Conservation (phyloP, 345 rosid species). For the Reutealis trisperma region DNA sequence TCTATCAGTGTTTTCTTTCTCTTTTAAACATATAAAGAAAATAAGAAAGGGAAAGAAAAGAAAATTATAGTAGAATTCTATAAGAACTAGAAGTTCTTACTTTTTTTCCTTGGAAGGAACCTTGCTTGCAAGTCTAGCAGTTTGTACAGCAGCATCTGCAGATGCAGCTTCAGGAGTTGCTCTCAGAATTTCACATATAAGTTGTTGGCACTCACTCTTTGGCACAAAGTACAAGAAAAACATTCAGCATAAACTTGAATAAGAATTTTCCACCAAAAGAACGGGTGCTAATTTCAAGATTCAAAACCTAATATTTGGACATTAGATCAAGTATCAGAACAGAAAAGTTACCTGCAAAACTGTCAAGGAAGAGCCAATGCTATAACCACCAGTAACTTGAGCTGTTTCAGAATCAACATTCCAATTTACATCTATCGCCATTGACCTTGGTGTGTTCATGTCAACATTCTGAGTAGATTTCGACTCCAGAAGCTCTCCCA, state of each 20-base stretch:
- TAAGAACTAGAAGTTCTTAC: conserved; percentile 34
- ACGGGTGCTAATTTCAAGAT: conserved; percentile 4
- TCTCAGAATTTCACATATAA: conserved; percentile 95
- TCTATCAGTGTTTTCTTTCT: neutral
- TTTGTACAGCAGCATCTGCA: conserved; percentile 95
- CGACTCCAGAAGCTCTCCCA: conserved; percentile 89
- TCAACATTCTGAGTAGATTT: conserved; percentile 63
- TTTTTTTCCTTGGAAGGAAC: conserved; percentile 70
- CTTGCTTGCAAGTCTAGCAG: conserved; percentile 93
- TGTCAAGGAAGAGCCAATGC: conserved; percentile 89
- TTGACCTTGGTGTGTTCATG: conserved; percentile 65
- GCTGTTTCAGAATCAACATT: conserved; percentile 76
- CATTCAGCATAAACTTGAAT: conserved; percentile 15
- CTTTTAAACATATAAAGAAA: neutral
- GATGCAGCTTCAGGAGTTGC: conserved; percentile 99
- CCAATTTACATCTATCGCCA: conserved; percentile 63
- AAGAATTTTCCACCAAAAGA: neutral
- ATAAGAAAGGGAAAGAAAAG: neutral
- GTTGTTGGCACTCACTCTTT: conserved; percentile 99
- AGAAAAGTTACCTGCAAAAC: conserved; percentile 74
- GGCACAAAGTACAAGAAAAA: conserved; percentile 21
- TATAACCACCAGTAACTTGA: conserved; percentile 90
- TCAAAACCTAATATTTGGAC: neutral
- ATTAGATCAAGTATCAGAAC: neutral
- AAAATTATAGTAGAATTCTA: neutral